Evolutionary conservation across 805 yeast species (phyloP).

Genomic region (Yarrowia osloensis): DNA sequence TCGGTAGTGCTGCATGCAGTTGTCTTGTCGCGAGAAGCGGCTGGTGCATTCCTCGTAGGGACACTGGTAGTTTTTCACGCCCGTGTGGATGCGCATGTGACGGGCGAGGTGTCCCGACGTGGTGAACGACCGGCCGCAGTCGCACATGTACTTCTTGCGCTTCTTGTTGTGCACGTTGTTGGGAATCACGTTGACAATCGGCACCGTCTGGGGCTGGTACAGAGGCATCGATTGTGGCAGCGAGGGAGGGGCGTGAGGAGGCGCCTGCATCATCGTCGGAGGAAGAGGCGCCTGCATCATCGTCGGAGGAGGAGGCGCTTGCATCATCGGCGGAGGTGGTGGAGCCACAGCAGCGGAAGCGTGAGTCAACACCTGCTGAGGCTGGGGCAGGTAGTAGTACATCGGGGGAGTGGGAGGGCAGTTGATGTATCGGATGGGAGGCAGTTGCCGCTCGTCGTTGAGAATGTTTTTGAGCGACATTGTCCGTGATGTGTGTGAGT

Average conservation of each 20-base stretch:
- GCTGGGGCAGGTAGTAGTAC: conserved; percentile 15
- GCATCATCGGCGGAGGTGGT: background rate
- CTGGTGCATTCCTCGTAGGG: conserved; percentile 78
- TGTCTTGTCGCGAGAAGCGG: conserved; percentile 86
- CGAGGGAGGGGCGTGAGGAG: background rate
- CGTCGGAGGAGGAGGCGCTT: no score
- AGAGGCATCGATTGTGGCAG: conserved; percentile 24
- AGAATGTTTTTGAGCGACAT: conserved; percentile 28
- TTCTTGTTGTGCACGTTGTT: conserved; percentile 20
- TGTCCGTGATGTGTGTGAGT: background rate
- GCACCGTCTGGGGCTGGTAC: conserved; percentile 20
- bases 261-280: no score
- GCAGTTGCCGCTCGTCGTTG: conserved; percentile 26
- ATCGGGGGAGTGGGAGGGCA: conserved; percentile 24
- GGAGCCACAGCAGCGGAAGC: background rate
- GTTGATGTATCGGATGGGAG: conserved; percentile 21
- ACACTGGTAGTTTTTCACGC: conserved; percentile 83
- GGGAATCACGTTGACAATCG: conserved; percentile 19
- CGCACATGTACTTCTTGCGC: conserved; percentile 37
- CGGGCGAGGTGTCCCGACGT: conserved; percentile 91
- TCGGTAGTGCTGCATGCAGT: conserved; percentile 88
- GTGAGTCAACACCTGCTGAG: background rate
- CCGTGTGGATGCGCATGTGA: conserved; percentile 87
- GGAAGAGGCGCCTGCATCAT: no score
- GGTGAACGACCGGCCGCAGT: conserved; percentile 54